A percentile compares a stretch with the other conserved stretches of the same genome.
Evolutionary conservation across 1,284 basidiomycete species (phyloP).

Genomic region (Rhodotorula sp.): DNA sequence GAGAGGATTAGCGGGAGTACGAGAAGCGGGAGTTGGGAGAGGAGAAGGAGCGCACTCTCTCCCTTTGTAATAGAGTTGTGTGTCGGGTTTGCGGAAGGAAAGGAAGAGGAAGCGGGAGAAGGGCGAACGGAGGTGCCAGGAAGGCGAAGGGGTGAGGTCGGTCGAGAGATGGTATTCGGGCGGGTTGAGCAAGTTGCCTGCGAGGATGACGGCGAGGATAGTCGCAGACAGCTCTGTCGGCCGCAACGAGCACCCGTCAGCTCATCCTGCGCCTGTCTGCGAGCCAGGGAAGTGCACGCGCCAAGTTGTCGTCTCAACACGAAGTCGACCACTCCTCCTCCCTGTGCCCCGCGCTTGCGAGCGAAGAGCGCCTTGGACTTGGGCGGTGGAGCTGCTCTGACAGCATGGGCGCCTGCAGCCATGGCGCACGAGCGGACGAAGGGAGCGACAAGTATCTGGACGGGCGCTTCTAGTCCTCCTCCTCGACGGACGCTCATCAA

Average conservation of each 20-base stretch:
- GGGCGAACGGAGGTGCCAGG: conserved; percentile 19
- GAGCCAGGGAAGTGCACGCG: not conserved
- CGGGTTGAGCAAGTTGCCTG: conserved; percentile 7
- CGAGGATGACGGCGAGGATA: conserved; percentile 13
- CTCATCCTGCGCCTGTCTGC: not conserved
- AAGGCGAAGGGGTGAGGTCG: conserved; percentile 24
- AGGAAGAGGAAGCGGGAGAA: conserved; percentile 32
- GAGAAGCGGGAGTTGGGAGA: not conserved
- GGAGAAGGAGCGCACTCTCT: conserved; percentile 24
- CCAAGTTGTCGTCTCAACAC: conserved; percentile 1
- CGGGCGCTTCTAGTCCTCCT: too few species aligned
- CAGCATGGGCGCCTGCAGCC: too few species aligned
- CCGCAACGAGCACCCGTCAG: not conserved
- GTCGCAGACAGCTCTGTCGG: conserved; percentile 14
- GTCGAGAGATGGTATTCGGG: conserved; percentile 24
- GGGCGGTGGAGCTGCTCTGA: too few species aligned
- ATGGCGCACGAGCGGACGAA: too few species aligned
- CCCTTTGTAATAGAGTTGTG: conserved; percentile 35
- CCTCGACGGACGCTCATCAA: too few species aligned
- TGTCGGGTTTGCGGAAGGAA: conserved; percentile 31
- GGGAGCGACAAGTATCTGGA: too few species aligned
- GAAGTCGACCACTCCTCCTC: not conserved
- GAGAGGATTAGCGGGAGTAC: not conserved
- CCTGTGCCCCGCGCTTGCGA: too few species aligned
- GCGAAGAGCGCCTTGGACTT: too few species aligned